Evolutionary conservation across 2,329 filamentous ascomycete genomes (phyloP).

Genomic region (Setomelanomma holmii): DNA sequence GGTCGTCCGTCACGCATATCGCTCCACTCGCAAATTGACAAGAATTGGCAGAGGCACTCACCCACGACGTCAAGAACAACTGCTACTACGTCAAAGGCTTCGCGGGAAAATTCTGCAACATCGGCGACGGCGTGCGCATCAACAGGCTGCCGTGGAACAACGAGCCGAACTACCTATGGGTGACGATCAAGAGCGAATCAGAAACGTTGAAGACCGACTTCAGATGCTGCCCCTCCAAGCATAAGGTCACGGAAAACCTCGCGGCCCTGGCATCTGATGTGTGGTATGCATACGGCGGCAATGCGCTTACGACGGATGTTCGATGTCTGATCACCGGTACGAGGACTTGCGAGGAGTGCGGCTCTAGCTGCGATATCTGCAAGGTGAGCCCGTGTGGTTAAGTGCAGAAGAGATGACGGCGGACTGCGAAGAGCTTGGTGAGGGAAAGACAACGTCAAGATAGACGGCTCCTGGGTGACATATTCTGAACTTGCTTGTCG

Average conservation of each 20-base stretch:
- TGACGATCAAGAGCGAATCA: neutral
- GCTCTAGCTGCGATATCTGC: neutral
- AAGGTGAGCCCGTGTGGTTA: neutral
- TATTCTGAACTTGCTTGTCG: too few species aligned
- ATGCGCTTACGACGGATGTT: neutral
- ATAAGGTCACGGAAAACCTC: neutral
- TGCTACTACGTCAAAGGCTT: neutral
- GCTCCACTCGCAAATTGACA: too few species aligned
- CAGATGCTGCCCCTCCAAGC: neutral
- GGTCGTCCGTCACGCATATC: too few species aligned
- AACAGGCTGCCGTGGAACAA: neutral
- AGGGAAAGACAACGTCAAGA: neutral
- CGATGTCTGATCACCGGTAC: neutral
- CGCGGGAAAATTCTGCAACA: neutral
- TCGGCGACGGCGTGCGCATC: neutral
- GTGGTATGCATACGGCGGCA: neutral
- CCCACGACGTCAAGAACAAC: neutral
- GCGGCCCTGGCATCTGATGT: neutral
- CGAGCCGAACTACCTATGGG: neutral
- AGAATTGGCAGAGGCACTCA: neutral
- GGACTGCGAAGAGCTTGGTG: neutral
- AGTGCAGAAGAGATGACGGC: too few species aligned
- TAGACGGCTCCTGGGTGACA: neutral
- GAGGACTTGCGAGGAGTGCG: neutral
- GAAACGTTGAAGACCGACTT: neutral